Percentiles rank a stretch among this genome's conserved stretches.
phyloP scores from a whole-genome alignment of 2,329 filamentous ascomycete species.

The Dothidotthia symphoricarpi region DNA sequence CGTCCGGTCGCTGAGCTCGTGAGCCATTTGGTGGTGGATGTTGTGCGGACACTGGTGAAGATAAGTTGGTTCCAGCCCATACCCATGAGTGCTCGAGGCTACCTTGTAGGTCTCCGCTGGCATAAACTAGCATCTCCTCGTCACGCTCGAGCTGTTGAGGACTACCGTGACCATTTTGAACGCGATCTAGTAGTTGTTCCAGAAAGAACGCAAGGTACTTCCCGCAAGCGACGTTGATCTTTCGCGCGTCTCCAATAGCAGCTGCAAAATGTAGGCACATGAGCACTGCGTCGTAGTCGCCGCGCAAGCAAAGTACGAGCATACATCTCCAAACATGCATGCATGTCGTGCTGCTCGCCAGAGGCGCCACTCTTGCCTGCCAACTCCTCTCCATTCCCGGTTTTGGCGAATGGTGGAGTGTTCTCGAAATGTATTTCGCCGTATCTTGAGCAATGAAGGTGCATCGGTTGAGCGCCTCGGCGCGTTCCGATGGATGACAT shows the following conservation, averaged over 20 bases:
- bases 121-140: conserved; percentile 85
- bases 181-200: conserved; percentile 60
- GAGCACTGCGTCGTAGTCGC: conserved; percentile 69
- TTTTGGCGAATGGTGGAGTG: conserved; percentile 49
- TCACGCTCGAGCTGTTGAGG: conserved; percentile 59
- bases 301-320: conserved; percentile 73
- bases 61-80: conserved; percentile 58
- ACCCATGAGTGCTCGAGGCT: conserved; percentile 77
- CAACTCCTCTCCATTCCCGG: conserved; percentile 40
- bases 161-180: conserved; percentile 45
- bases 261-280: conserved; percentile 70
- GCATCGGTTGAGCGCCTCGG: conserved; percentile 74
- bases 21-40: not conserved
- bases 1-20: conserved; percentile 15
- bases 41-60: not conserved
- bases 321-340: conserved; percentile 85
- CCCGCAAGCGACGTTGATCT: conserved; percentile 75
- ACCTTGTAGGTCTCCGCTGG: conserved; percentile 82
- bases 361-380: conserved; percentile 60
- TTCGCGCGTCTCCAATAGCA: conserved; percentile 67
- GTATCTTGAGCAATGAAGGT: conserved; percentile 74
- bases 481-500: conserved; percentile 64
- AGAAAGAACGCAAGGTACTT: conserved; percentile 81
- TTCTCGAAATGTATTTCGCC: conserved; percentile 69
- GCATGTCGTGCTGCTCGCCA: conserved; percentile 72